These are phyloP conservation scores for Malus sylvestris DNA, from an alignment of 306 rosid genomes.

Conservation along the genomic window DNA sequence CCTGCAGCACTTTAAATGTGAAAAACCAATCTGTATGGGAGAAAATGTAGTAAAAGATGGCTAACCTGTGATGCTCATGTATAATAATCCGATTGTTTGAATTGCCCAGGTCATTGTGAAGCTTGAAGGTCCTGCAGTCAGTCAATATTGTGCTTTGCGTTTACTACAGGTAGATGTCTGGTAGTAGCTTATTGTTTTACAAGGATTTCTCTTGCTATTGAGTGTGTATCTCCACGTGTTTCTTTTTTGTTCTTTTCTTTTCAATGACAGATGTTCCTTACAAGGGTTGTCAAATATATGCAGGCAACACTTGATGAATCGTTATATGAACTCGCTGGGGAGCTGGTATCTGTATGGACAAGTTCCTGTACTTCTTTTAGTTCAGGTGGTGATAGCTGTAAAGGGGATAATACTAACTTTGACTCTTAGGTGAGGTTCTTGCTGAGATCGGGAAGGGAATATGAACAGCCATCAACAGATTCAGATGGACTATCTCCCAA, in stretches of 20 bases:
- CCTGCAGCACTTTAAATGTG: neutral
- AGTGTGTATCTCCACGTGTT: neutral
- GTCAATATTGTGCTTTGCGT: slow-evolving; percentile 91
- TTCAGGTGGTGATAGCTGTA: slow-evolving; percentile 7
- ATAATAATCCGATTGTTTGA: slow-evolving; percentile 15
- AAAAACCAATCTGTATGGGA: slow-evolving; percentile 1
- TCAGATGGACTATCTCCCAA: slow-evolving; percentile 73
- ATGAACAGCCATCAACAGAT: slow-evolving; percentile 61
- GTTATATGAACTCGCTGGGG: slow-evolving; percentile 95
- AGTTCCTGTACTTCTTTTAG: neutral
- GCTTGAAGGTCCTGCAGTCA: slow-evolving; percentile 96
- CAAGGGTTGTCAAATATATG: slow-evolving; percentile 20
- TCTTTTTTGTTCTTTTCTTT: neutral
- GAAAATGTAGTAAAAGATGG: neutral
- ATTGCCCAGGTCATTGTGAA: slow-evolving; percentile 86
- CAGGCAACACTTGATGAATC: slow-evolving; percentile 79
- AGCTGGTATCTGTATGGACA: slow-evolving; percentile 54
- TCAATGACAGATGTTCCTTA: slow-evolving; percentile 14
- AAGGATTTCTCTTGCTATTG: neutral
- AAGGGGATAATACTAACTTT: slow-evolving; percentile 14
- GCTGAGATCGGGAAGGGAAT: slow-evolving; percentile 91
- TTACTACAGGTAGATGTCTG: slow-evolving; percentile 57
- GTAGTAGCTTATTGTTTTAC: neutral
- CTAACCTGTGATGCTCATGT: neutral
- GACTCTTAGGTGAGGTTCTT: slow-evolving; percentile 82